Evolutionary conservation across 139 green algal genomes (phyloP).

Genomic region (Micractinium sp.): DNA sequence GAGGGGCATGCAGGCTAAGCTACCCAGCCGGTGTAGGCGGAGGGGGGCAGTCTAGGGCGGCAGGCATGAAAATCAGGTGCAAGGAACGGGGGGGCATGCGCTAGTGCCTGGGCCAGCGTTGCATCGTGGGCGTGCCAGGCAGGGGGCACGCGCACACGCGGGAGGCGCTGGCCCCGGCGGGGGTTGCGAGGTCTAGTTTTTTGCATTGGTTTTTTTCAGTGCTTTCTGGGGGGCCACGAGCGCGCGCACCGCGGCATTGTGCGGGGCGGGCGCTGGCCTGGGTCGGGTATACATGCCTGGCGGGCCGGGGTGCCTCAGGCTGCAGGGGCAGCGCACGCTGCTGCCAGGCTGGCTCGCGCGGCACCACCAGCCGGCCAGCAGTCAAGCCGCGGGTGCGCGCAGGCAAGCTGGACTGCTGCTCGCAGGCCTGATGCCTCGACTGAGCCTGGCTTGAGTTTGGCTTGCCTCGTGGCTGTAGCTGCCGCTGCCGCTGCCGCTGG

Average conservation of each 20-base stretch:
- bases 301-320: not conserved
- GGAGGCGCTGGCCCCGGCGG: not conserved
- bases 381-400: not conserved
- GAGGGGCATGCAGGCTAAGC: not conserved
- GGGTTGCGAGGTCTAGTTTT: not conserved
- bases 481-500: no score
- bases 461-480: not conserved
- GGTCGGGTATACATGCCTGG: not conserved
- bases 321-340: not conserved
- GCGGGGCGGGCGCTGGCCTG: not conserved
- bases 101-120: not conserved
- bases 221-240: not conserved
- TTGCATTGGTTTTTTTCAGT: not conserved
- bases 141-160: not conserved
- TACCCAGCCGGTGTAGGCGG: not conserved
- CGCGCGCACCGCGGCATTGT: not conserved
- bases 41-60: not conserved
- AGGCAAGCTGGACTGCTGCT: not conserved
- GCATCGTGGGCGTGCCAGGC: no score
- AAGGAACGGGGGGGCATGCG: not conserved
- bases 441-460: no score
- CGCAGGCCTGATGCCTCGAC: not conserved
- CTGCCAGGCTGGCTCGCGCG: not conserved
- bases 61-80: not conserved
- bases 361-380: no score